Evolutionary conservation across 345 rosid genomes (phyloP).

Genomic region (Carallia pectinifolia): DNA sequence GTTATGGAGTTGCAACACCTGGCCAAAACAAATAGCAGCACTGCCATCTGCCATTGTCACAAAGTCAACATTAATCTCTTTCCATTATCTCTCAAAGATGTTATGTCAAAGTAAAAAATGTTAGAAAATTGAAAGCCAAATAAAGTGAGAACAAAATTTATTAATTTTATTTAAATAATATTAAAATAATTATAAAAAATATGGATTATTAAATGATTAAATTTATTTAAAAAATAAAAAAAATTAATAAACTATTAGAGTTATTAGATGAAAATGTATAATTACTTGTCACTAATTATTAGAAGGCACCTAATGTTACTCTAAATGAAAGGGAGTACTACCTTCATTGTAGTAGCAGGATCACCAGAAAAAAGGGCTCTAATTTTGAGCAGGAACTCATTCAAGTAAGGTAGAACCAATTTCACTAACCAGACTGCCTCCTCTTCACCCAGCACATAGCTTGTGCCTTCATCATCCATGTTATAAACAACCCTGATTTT

Average conservation of each 20-base stretch:
- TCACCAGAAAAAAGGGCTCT: slow-evolving; percentile 88
- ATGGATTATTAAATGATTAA: too few species aligned
- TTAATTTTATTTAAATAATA: too few species aligned
- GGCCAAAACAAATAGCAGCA: slow-evolving; percentile 74
- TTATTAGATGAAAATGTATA: too few species aligned
- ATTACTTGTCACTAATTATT: too few species aligned
- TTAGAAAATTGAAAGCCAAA: neutral
- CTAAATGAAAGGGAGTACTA: slow-evolving; percentile 12
- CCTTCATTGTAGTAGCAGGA: slow-evolving; percentile 91
- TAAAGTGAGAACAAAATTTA: too few species aligned
- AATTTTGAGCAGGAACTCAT: slow-evolving; percentile 62
- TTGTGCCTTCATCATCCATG: slow-evolving; percentile 32
- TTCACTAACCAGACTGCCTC: slow-evolving; percentile 69
- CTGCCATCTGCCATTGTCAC: slow-evolving; percentile 72
- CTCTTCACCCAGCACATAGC: slow-evolving; percentile 66
- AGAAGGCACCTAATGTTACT: too few species aligned
- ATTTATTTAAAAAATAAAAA: too few species aligned
- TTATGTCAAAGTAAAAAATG: neutral
- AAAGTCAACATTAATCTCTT: slow-evolving; percentile 21
- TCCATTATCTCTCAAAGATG: neutral
- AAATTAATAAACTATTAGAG: too few species aligned
- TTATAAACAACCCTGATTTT: slow-evolving; percentile 48
- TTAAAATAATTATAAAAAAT: too few species aligned
- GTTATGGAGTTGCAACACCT: slow-evolving; percentile 84
- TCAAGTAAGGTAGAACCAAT: slow-evolving; percentile 72